Conservation (phyloP, 805 yeast genomes). For the Candida incommunis region DNA sequence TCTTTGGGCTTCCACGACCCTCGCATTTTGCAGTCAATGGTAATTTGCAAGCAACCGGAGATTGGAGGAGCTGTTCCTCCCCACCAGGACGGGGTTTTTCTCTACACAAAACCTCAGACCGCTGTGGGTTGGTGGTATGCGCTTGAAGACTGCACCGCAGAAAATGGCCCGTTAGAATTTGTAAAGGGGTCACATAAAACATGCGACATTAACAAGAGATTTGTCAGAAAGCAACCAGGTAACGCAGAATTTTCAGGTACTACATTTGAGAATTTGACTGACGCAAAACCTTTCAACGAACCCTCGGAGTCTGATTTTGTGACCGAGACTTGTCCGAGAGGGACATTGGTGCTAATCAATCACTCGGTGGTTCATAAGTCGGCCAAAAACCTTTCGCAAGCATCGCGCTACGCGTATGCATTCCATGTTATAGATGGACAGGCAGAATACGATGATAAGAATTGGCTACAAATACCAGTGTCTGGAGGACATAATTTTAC, state of each 20-base stretch:
- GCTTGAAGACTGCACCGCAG: conserved; percentile 51
- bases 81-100: conserved; percentile 63
- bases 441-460: conserved; percentile 43
- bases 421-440: conserved; percentile 67
- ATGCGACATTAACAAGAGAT: conserved; percentile 42
- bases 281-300: conserved; percentile 17
- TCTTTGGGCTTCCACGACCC: conserved; percentile 48
- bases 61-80: conserved; percentile 63
- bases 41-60: conserved; percentile 65
- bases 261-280: conserved; percentile 30
- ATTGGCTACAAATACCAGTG: conserved; percentile 72
- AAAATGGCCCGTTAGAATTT: conserved; percentile 57
- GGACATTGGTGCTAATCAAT: conserved; percentile 56
- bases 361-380: conserved; percentile 62
- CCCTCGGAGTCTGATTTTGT: conserved; percentile 31
- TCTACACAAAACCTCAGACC: conserved; percentile 55
- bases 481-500: conserved; percentile 50
- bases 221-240: conserved; percentile 34
- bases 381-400: conserved; percentile 38
- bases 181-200: conserved; percentile 58
- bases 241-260: conserved; percentile 33
- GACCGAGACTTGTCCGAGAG: conserved; percentile 51
- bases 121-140: conserved; percentile 79
- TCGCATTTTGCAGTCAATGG: conserved; percentile 63
- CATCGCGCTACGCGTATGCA: conserved; percentile 62